Conservation (phyloP, 352 stramenopile species). For the Pilasporangium apinafurcum region DNA sequence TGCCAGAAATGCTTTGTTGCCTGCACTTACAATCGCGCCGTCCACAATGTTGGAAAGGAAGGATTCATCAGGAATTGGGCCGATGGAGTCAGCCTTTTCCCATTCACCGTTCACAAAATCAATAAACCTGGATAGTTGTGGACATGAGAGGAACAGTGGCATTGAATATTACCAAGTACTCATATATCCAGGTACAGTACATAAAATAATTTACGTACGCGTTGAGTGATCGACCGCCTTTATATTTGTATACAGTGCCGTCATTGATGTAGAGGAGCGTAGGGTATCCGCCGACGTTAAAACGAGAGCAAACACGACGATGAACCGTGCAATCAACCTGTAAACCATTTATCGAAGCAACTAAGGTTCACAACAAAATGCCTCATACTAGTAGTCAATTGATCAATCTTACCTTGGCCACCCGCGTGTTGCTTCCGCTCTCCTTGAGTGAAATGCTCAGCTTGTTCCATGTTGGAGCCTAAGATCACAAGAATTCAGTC, state of each 20-base stretch:
- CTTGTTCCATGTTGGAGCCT: constrained; percentile 65
- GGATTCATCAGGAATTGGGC: constrained; percentile 54
- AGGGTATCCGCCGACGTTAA: constrained; percentile 75
- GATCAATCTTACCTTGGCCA: constrained; percentile 52
- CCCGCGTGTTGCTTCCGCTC: constrained; percentile 38
- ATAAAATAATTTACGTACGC: constrained; percentile 21
- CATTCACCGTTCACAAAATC: constrained; percentile 59
- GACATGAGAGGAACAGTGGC: not conserved
- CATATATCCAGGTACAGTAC: not conserved
- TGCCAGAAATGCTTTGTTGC: constrained; percentile 1
- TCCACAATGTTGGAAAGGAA: constrained; percentile 62
- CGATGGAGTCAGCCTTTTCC: constrained; percentile 38
- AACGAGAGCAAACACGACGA: constrained; percentile 77
- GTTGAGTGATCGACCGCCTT: constrained; percentile 58
- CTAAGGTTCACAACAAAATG: too few species aligned
- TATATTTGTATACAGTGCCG: constrained; percentile 73
- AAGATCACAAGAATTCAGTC: not conserved
- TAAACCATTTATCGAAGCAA: not conserved
- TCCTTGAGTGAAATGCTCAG: constrained; percentile 64
- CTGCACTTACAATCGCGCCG: constrained; percentile 23
- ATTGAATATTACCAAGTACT: not conserved
- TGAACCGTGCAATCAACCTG: constrained; percentile 62
- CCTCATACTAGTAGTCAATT: not conserved
- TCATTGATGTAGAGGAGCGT: constrained; percentile 73
- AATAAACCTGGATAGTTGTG: constrained; percentile 36